Base-by-base conservation (phyloP, 139 green algal genomes). In the Bryopsis sp. region DNA sequence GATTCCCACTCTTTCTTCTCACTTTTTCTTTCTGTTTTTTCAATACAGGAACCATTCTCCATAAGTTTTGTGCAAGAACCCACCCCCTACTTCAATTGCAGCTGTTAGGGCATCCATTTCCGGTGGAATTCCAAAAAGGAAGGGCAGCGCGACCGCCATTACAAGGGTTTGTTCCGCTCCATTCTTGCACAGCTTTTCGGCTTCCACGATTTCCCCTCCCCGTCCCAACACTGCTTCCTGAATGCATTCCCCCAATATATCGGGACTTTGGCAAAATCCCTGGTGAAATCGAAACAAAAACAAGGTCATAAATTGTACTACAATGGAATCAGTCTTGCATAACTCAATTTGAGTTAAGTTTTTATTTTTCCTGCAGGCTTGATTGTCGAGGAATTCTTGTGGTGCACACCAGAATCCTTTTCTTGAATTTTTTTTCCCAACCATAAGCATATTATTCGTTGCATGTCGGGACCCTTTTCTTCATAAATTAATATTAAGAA, bases 11-110 rank as follows among this genome's bases (percentile, higher is more conserved):
- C n/a, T n/a, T n/a, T n/a, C n/a, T n/a, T n/a, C n/a, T n/a, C n/a
- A n/a, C n/a, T n/a, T n/a, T n/a, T n/a, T n/a, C n/a, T n/a, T 50
- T 50, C 6, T 61, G 8, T 11, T 36, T 11, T 29, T 8, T 65
- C 31, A 65, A 26, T 65, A 65, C 15, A 65, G 26, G 28, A 47
- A 65, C 58, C 58, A 65, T 65, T 65, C 32, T 32, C 58, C 58
- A 22, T 65, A 65, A 26, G 43, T 26, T 39, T 22, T 7, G 24
- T 65, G 58, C 43, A 65, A 33, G 15, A 65, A 26, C 8, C 58
- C 58, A 47, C 58, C 58, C 26, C 58, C 58, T 11, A 65, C 32
- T 65, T 65, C 29, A n/a, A 65, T 65, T n/a, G 58, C 58, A 6
- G 58, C 39, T 65, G 39, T 39, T 4, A 65, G 58, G 4, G 58